Evolutionary conservation across 805 yeast genomes (phyloP).

Genomic region (Candida xyloterini): DNA sequence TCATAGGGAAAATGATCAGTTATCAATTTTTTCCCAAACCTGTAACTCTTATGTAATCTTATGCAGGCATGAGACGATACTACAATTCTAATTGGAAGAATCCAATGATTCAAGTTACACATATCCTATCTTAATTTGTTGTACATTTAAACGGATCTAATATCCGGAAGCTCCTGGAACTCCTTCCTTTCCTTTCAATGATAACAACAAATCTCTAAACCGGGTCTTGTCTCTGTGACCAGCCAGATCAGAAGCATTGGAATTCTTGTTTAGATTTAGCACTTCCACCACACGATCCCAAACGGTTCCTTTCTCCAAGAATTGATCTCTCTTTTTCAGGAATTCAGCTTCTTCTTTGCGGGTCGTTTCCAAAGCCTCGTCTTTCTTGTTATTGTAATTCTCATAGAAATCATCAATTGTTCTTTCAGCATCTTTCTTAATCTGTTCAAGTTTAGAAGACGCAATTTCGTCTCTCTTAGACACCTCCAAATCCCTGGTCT

Average conservation of each 20-base stretch:
- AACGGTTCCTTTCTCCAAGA: conserved; percentile 45
- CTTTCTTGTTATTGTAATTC: conserved; percentile 81
- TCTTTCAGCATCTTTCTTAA: conserved; percentile 72
- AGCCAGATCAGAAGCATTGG: conserved; percentile 32
- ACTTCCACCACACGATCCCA: conserved; percentile 57
- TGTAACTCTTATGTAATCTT: conserved; percentile 5
- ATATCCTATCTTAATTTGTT: neutral
- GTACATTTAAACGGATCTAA: conserved; percentile 13
- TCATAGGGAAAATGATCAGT: conserved; percentile 8
- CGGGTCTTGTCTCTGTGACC: conserved; percentile 48
- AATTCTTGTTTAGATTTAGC: conserved; percentile 35
- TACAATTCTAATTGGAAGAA: neutral
- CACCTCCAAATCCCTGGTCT: conserved; percentile 75
- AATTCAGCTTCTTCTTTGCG: conserved; percentile 68
- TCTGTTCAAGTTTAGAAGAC: conserved; percentile 57
- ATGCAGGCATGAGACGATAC: neutral
- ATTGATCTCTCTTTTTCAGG: conserved; percentile 69
- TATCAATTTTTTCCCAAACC: conserved; percentile 8
- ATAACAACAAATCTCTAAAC: conserved; percentile 48
- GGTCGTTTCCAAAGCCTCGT: conserved; percentile 60
- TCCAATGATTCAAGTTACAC: neutral
- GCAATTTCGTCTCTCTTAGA: conserved; percentile 74
- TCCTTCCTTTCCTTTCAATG: conserved; percentile 52
- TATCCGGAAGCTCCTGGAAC: conserved; percentile 59
- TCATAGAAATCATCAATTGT: conserved; percentile 91